Percentiles rank a stretch among this genome's conserved stretches.
Conservation (phyloP, 768 basidiomycete genomes). For the Calocera cornea region DNA sequence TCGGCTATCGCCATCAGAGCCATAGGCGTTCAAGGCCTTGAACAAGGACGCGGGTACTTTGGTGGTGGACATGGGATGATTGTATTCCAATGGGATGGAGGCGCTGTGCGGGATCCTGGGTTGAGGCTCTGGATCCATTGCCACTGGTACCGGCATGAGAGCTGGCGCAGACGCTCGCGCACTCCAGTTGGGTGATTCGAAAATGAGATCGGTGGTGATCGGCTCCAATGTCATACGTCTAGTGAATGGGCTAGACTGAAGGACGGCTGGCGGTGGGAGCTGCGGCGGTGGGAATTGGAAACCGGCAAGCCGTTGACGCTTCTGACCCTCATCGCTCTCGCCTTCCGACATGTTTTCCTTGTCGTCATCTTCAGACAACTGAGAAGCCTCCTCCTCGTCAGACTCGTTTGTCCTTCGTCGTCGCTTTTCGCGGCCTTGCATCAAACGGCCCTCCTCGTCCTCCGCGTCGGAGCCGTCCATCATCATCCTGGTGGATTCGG, state of each 20-base stretch:
- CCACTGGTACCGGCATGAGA: constrained; percentile 26
- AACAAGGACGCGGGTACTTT: constrained; percentile 78
- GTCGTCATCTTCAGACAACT: constrained; percentile 29
- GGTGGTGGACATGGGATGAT: constrained; percentile 46
- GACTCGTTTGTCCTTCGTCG: constrained; percentile 33
- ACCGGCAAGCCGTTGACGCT: neutral
- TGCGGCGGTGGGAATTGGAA: constrained; percentile 11
- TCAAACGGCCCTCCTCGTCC: constrained; percentile 24
- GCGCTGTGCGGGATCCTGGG: constrained; percentile 32
- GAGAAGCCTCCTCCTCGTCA: constrained; percentile 16
- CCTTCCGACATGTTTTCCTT: neutral
- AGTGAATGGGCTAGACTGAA: constrained; percentile 21
- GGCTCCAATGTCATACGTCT: constrained; percentile 25
- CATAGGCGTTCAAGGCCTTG: constrained; percentile 46
- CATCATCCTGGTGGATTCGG: constrained; percentile 8
- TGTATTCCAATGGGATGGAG: constrained; percentile 24
- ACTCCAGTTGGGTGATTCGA: neutral
- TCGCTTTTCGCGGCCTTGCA: constrained; percentile 72
- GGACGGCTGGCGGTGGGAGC: neutral
- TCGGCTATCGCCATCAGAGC: constrained; percentile 51
- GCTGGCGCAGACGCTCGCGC: constrained; percentile 6
- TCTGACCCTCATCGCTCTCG: neutral
- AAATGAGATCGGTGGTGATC: constrained; percentile 7
- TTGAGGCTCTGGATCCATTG: constrained; percentile 56
- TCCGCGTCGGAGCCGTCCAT: constrained; percentile 20